phyloP scores from a whole-genome alignment of 805 yeast genomes.

The Barnettozyma salicaria region DNA sequence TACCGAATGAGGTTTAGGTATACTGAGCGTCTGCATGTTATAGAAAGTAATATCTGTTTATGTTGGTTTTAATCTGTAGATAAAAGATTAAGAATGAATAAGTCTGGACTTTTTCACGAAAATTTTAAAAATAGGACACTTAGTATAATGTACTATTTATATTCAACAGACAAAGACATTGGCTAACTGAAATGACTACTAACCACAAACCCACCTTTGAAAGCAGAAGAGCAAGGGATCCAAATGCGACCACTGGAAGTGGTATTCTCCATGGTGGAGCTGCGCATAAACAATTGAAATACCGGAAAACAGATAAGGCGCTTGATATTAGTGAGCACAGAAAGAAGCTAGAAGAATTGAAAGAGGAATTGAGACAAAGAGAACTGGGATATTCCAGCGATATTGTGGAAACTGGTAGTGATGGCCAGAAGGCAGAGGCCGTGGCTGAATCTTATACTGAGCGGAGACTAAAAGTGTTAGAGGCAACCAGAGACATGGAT shows the following conservation, averaged over 20 bases:
- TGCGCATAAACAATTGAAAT: constrained; percentile 49
- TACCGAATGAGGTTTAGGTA: constrained; percentile 33
- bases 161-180: neutral
- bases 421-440: constrained; percentile 10
- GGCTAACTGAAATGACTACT: constrained; percentile 54
- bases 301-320: constrained; percentile 24
- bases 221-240: constrained; percentile 47
- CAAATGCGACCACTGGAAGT: constrained; percentile 19
- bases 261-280: constrained; percentile 28
- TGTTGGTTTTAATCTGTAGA: neutral
- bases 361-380: constrained; percentile 15
- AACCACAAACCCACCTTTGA: constrained; percentile 68
- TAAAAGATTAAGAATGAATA: neutral
- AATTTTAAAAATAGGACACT: neutral
- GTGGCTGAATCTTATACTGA: constrained; percentile 10
- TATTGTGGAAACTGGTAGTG: neutral
- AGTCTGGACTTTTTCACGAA: neutral
- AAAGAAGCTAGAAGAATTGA: constrained; percentile 19
- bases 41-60: neutral
- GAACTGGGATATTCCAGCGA: constrained; percentile 17
- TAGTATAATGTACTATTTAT: neutral
- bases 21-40: constrained; percentile 8
- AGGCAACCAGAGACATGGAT: constrained; percentile 10
- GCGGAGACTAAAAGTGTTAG: constrained; percentile 13
- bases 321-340: constrained; percentile 9